phyloP scores from a whole-genome alignment of 1,284 basidiomycete genomes.

The Bjerkandera adusta region DNA sequence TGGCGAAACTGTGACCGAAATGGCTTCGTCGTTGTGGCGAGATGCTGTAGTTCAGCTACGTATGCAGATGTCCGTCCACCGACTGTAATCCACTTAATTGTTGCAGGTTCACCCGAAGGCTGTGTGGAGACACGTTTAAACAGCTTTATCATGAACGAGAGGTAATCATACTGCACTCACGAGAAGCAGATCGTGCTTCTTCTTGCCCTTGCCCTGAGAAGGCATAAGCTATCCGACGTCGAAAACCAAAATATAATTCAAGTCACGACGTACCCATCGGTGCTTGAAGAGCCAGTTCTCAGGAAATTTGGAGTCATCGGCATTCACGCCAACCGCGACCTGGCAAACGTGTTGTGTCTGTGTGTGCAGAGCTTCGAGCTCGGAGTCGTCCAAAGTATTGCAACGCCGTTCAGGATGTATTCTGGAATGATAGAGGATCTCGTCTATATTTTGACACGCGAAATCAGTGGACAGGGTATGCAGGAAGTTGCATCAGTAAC shows the following conservation, averaged over 20 bases:
- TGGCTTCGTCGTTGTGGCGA: background rate
- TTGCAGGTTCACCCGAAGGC: conserved; percentile 70
- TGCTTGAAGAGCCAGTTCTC: conserved; percentile 70
- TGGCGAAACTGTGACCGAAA: background rate
- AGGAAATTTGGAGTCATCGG: conserved; percentile 73
- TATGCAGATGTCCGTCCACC: conserved; percentile 81
- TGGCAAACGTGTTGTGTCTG: conserved; percentile 60
- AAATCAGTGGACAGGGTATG: background rate
- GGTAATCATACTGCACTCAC: no score
- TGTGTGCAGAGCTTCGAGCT: conserved; percentile 54
- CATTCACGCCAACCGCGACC: conserved; percentile 69
- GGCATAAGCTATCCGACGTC: background rate
- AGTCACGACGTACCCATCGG: conserved; percentile 52
- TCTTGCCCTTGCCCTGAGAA: conserved; percentile 71
- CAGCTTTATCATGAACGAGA: conserved; percentile 7
- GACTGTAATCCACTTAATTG: conserved; percentile 77
- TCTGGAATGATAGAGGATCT: conserved; percentile 76
- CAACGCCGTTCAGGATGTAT: conserved; percentile 77
- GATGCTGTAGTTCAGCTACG: conserved; percentile 63
- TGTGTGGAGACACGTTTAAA: conserved; percentile 25
- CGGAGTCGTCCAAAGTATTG: conserved; percentile 49
- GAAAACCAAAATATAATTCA: conserved; percentile 3
- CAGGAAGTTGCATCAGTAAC: background rate
- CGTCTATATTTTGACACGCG: conserved; percentile 42
- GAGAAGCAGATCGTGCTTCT: conserved; percentile 49